A percentile compares a stretch with the other conserved stretches of the same genome.
These are phyloP conservation scores for Davidsoniella virescens DNA, from an alignment of 2,329 filamentous ascomycete genomes.

Conservation along the genomic window DNA sequence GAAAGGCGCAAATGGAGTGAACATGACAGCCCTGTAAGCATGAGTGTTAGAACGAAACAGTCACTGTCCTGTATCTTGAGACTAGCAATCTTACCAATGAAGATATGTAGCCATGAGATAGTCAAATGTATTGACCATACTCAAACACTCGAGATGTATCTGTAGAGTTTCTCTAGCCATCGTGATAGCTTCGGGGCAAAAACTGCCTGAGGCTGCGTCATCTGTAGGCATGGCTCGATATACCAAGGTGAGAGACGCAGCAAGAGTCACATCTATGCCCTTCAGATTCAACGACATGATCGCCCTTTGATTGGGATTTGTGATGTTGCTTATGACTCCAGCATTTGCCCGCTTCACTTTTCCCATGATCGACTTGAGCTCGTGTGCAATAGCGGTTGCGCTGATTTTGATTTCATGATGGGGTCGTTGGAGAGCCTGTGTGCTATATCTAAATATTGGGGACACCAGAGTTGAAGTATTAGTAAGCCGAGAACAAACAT, in stretches of 20 bases:
- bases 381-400: constrained; percentile 24
- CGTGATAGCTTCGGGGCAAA: constrained; percentile 32
- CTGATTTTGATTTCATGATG: constrained; percentile 25
- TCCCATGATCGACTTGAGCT: constrained; percentile 23
- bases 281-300: constrained; percentile 29
- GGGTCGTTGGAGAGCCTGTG: constrained; percentile 26
- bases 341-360: constrained; percentile 22
- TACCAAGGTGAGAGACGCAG: constrained; percentile 33
- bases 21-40: constrained; percentile 32
- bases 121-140: constrained; percentile 24
- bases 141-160: constrained; percentile 29
- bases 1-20: constrained; percentile 42
- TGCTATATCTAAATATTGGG: constrained; percentile 29
- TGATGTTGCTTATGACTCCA: constrained; percentile 22
- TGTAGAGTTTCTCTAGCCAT: constrained; percentile 32
- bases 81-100: constrained; percentile 29
- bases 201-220: constrained; percentile 26
- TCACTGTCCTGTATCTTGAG: not conserved
- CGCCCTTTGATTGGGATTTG: constrained; percentile 23
- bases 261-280: constrained; percentile 31
- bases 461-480: not conserved
- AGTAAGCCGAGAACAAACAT: not conserved
- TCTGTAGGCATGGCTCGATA: constrained; percentile 35
- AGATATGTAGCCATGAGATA: constrained; percentile 32
- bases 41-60: not conserved